Evolutionary conservation across 805 yeast species (phyloP), one percentile per base, ranked within the genome.

Genomic region (Candida maltosa): DNA sequence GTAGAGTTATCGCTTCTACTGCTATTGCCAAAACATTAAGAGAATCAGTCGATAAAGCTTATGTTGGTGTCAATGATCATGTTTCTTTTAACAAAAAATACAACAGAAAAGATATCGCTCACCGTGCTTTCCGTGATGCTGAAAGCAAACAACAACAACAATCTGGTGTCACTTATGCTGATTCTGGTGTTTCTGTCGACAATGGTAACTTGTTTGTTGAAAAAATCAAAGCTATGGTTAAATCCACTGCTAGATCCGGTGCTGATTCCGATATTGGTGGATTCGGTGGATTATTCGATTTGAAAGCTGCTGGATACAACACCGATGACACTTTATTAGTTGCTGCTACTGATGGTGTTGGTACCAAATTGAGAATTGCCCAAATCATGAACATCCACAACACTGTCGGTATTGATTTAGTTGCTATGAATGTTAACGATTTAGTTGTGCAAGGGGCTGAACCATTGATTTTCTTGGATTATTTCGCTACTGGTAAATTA

Each of bases 301-400:
- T 93, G 52, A 76, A 79, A 48, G 79, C 80, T 34, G 95, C 95
- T 29, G 97, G 97, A 5, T 93, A 81, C 64, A 78, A 80, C 47
- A 76, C 87, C 15, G 78, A 75, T 45, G 80, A 83, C 38, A 80
- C 87, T n/a, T 63, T 93, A 38, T 69, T 93, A 40, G 97, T 93
- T 27, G 96, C 93, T 40, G 97, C 98, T 40, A 93, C 99, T 31
- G 99, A 93, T 65, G 99, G 99, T 65, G 97, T 93, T 39, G 99
- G 99, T 47, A 91, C 98, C 41, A 93, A 93, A 66, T 77, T 93
- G 47, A 80, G 88, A 72, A 80, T 94, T 56, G 98, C 97, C 1
- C 97, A 93, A 68, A 78, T 78, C 46, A 73, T 89, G 65, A 70
- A 82, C 50, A 85, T 84, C 39, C 97, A 94, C 57, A 80, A 87